Percentiles rank a stretch among this genome's conserved stretches.
These are phyloP conservation scores for Bryum argenteum DNA, from an alignment of 225 moss, liverwort and hornwort genomes.

Conservation along the genomic window DNA sequence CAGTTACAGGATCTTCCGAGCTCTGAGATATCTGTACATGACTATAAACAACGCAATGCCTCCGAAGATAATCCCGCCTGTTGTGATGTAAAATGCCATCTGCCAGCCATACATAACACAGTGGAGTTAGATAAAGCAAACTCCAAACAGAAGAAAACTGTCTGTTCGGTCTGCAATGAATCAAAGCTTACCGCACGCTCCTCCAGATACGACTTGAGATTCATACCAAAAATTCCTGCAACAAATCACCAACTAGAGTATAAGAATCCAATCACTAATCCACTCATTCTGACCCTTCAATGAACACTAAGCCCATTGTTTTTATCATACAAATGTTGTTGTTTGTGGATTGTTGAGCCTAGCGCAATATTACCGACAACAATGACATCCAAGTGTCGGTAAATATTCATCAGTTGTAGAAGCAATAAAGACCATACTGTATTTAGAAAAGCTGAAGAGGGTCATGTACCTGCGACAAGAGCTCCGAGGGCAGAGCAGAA, in stretches of 20 bases:
- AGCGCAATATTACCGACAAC: too few species aligned
- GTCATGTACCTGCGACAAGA: conserved; percentile 77
- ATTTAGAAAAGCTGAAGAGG: background rate
- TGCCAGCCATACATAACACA: conserved; percentile 35
- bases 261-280: background rate
- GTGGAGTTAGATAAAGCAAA: conserved; percentile 10
- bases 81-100: conserved; percentile 86
- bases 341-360: too few species aligned
- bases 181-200: conserved; percentile 72
- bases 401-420: too few species aligned
- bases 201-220: conserved; percentile 92
- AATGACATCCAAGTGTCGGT: too few species aligned
- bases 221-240: conserved; percentile 99
- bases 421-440: background rate
- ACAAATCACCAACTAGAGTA: background rate
- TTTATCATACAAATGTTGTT: too few species aligned
- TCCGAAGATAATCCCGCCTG: conserved; percentile 81
- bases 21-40: conserved; percentile 68
- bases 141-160: background rate
- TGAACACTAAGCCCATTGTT: too few species aligned
- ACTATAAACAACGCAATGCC: conserved; percentile 74
- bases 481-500: conserved; percentile 98
- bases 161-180: conserved; percentile 3
- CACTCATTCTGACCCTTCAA: too few species aligned
- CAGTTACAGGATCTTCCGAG: conserved; percentile 70